Evolutionary conservation across 1,284 basidiomycete genomes (phyloP), one percentile per base, ranked within the genome.

Genomic region (Melampsora abietis-canadensis): DNA sequence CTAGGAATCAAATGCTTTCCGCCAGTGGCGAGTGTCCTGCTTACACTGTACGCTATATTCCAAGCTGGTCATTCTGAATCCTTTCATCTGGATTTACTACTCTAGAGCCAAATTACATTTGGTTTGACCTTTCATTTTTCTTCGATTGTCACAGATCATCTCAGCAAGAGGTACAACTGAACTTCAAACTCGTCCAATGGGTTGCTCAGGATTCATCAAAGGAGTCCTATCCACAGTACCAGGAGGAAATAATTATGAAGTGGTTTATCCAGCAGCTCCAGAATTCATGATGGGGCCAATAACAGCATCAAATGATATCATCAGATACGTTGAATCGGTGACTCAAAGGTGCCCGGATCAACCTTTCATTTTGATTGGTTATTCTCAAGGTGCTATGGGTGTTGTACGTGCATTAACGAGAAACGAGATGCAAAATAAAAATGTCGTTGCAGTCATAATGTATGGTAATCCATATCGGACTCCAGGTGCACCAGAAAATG

Each of bases 321-420:
- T 34, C 8, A 61, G 27, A 34, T 61, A 54, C 17, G 51, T 61
- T 61, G 27, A 61, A 30, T 34, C 24, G 59, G 19, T 27, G 3
- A 15, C 31, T 8, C 8, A 27, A 19, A 34, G 3, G 6, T 61
- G 59, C 34, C 51, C 51, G 2, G 34, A 61, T 27, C 31, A 27
- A 27, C 59, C 59, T 5, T 61, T 21, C 2, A 27, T 61, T 12
- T 34, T 61, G 7, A 61, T 61, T 27, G 59, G 59, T 61, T 61
- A 61, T 61, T 61, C 59, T 15, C 27, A 61, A 61, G 59, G 59
- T 61, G 59, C 59, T 6, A 61, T 61, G 59, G 59, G 17, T 5
- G 59, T 61, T 34, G 59, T 61, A 27, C 24, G 59, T 21, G 3
- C 59, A 17, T 30, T 61, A 27, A 34, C 19, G 27, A 27, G 10